Evolutionary conservation across 2,329 filamentous ascomycete species (phyloP), one percentile per base, ranked within the genome.

Genomic region (Stagonosporopsis cucurbitacearum): DNA sequence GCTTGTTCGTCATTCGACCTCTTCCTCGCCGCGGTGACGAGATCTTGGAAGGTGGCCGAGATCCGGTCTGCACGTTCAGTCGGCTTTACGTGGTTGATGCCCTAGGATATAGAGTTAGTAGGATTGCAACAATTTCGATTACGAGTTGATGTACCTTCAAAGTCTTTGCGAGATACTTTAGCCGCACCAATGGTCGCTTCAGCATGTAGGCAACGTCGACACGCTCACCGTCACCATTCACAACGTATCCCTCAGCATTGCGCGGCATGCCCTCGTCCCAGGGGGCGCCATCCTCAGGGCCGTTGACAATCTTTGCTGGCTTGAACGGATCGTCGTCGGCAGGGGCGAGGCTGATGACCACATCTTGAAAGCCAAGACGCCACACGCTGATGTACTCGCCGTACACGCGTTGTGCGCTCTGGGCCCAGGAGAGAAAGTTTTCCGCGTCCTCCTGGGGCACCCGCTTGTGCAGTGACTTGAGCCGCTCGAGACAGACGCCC

Each of bases 141-240:
- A 25, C 12, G 33, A 37, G 46, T 8, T 20, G 32, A 57, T 64
- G 45, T 77, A 87, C 89, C 79, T 89, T 91, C 67, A 96, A 86
- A 33, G 91, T 88, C 74, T 93, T 96, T 39, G 88, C 82, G 58
- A 99, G 85, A 75, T 93, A 91, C 74, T 96, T 97, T 58, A 97
- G 80, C 42, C 95, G 86, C 20, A 96, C 87, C 37, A 99, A 78
- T 0, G 95, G 95, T 50, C 94, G 83, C 77, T 96, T 97, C 48
- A 99, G 81, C 41, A 99, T 82, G 75, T 95, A 96, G 7, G 93
- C 93, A 43, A 99, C 95, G 72, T 98, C 95, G 8, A 97, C 92
- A 47, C 92, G 87, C 73, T 97, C 92, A 12, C 94, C 95, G 60
- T 94, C 84, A 30, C 86, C 85, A 63, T 92, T 86, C 45, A 86